Evolutionary conservation across 2,329 filamentous ascomycete species (phyloP).

Genomic region (Ceratocystis cubensis): DNA sequence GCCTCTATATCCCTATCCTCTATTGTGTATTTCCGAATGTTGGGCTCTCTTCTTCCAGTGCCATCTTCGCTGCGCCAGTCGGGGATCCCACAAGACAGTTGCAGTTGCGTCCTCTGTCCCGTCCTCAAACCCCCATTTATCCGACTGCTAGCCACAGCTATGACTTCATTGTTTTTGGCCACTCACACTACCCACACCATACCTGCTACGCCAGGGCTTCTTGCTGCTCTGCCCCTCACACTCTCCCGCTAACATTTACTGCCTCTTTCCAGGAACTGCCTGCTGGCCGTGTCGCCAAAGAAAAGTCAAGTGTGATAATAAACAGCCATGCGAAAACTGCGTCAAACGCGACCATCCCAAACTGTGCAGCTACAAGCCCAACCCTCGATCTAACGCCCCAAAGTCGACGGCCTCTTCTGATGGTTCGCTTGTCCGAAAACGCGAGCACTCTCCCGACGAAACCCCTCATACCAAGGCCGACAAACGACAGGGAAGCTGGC

Average conservation of each 20-base stretch:
- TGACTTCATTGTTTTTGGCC: constrained; percentile 1
- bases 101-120: neutral
- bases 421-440: constrained; percentile 27
- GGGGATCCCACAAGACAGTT: neutral
- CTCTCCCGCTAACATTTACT: neutral
- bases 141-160: neutral
- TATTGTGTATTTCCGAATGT: too few species aligned
- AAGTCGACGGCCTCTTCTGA: constrained; percentile 19
- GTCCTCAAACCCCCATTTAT: neutral
- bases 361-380: constrained; percentile 55
- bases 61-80: neutral
- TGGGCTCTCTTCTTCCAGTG: neutral
- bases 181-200: neutral
- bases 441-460: constrained; percentile 34
- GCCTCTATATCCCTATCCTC: neutral
- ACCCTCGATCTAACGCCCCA: constrained; percentile 29
- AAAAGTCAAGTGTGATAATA: constrained; percentile 58
- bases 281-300: constrained; percentile 57
- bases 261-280: constrained; percentile 38
- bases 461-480: constrained; percentile 27
- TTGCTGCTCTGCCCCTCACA: neutral
- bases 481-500: constrained; percentile 32
- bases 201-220: too few species aligned
- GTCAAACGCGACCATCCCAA: constrained; percentile 52
- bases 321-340: constrained; percentile 56